Conservation (phyloP, 768 basidiomycete genomes). For the Boletus huronensis region DNA sequence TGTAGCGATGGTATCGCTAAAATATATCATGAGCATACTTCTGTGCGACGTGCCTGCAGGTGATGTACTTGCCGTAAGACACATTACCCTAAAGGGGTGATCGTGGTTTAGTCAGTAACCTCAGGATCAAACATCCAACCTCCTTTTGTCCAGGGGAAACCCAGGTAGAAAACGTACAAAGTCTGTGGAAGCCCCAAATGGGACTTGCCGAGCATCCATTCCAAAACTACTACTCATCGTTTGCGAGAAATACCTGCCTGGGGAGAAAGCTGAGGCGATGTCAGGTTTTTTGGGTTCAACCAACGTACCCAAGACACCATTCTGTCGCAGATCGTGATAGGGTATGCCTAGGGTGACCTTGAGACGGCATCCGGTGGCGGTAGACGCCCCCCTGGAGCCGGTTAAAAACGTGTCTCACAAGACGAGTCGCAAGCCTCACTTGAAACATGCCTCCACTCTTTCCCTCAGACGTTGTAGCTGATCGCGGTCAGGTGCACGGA, state of each 20-base stretch:
- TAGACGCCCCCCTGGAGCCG: constrained; percentile 54
- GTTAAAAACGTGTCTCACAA: constrained; percentile 6
- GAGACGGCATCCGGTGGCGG: constrained; percentile 57
- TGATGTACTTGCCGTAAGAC: constrained; percentile 51
- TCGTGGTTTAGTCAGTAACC: constrained; percentile 13
- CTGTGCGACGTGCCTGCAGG: constrained; percentile 1
- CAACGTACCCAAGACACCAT: constrained; percentile 48
- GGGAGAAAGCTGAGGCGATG: constrained; percentile 3
- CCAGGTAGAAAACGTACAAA: constrained; percentile 53
- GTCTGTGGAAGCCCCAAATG: constrained; percentile 66
- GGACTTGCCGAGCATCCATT: constrained; percentile 32
- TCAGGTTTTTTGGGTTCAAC: not conserved
- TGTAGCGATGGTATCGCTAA: constrained; percentile 61
- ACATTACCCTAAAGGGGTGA: constrained; percentile 60
- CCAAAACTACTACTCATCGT: constrained; percentile 45
- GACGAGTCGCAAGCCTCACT: constrained; percentile 42
- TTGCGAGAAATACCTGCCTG: constrained; percentile 54
- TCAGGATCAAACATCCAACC: not conserved
- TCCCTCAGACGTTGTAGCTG: constrained; percentile 53
- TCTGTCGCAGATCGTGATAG: constrained; percentile 60
- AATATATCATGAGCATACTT: constrained; percentile 15
- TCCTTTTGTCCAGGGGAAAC: not conserved
- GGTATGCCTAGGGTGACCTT: constrained; percentile 40
- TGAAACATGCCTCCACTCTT: constrained; percentile 66
- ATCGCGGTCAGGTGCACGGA: constrained; percentile 61